Conservation (phyloP, 352 stramenopile species). For the Lagenidium sp. region DNA sequence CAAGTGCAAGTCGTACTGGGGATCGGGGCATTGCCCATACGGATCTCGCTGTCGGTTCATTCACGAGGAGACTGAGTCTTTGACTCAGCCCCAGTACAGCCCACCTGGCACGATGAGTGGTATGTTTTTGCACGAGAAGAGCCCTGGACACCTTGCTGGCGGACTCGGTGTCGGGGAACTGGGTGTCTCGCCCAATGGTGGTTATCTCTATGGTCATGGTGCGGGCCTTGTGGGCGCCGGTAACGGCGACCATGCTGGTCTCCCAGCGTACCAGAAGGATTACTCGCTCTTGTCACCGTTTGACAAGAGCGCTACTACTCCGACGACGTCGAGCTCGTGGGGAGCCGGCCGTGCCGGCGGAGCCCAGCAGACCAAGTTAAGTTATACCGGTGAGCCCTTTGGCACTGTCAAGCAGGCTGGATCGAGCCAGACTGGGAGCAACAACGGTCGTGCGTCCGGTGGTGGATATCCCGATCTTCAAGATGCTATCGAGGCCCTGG, state of each 20-base stretch:
- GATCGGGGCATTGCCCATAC: constrained; percentile 84
- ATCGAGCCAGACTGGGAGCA: not conserved
- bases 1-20: constrained; percentile 88
- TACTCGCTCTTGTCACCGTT: constrained; percentile 59
- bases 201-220: not conserved
- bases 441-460: constrained; percentile 1
- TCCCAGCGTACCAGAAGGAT: constrained; percentile 46
- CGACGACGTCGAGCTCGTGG: constrained; percentile 19
- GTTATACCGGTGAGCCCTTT: constrained; percentile 40
- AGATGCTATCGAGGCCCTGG: constrained; percentile 82
- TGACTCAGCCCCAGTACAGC: constrained; percentile 43
- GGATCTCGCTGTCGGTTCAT: constrained; percentile 84
- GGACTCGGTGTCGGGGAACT: constrained; percentile 13
- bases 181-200: constrained; percentile 11
- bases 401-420: constrained; percentile 1
- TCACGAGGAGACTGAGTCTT: constrained; percentile 70
- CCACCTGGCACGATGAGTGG: constrained; percentile 25
- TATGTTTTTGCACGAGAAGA: constrained; percentile 58
- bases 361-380: constrained; percentile 31
- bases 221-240: not conserved
- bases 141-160: constrained; percentile 9
- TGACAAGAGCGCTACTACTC: constrained; percentile 24
- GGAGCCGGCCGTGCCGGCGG: too few relatives aligned
- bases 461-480: constrained; percentile 68
- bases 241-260: not conserved